phyloP scores from a whole-genome alignment of 148 eudicot genomes.

The Rhododendron ferrugineum region DNA sequence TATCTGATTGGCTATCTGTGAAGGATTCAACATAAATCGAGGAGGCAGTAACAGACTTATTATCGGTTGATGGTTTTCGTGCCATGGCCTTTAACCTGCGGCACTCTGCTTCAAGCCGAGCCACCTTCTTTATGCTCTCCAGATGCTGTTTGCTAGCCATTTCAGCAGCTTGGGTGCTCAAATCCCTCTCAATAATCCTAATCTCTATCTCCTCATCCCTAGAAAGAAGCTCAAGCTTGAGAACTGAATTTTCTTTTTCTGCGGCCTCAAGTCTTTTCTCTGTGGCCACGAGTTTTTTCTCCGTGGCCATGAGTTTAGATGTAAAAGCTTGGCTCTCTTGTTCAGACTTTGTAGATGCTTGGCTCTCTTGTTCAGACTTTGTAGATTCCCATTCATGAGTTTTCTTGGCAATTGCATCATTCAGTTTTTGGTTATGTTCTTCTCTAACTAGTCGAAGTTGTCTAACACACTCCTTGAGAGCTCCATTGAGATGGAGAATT shows the following conservation, averaged over 20 bases:
- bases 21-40: slow-evolving; percentile 49
- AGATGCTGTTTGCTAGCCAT: slow-evolving; percentile 80
- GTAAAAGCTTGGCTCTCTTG: slow-evolving; percentile 1
- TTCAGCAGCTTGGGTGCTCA: slow-evolving; percentile 79
- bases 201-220: slow-evolving; percentile 30
- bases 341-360: slow-evolving; percentile 35
- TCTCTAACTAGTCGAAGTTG: slow-evolving; percentile 73
- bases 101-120: slow-evolving; percentile 86
- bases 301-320: background rate
- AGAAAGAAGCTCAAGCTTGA: background rate
- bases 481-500: slow-evolving; percentile 71
- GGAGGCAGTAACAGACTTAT: slow-evolving; percentile 31
- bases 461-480: slow-evolving; percentile 89
- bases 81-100: slow-evolving; percentile 51
- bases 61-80: slow-evolving; percentile 28
- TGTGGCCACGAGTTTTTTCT: background rate
- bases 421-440: slow-evolving; percentile 55
- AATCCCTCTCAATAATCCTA: slow-evolving; percentile 67
- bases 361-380: slow-evolving; percentile 35
- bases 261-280: background rate
- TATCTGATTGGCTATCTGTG: slow-evolving; percentile 58
- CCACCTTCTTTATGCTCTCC: slow-evolving; percentile 69
- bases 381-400: slow-evolving; percentile 37
- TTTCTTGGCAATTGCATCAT: slow-evolving; percentile 46
- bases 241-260: slow-evolving; percentile 2